Percentiles rank a stretch among this genome's conserved stretches.
phyloP scores from a whole-genome alignment of 108 stramenopile genomes.

The Conticribra guillardii region DNA sequence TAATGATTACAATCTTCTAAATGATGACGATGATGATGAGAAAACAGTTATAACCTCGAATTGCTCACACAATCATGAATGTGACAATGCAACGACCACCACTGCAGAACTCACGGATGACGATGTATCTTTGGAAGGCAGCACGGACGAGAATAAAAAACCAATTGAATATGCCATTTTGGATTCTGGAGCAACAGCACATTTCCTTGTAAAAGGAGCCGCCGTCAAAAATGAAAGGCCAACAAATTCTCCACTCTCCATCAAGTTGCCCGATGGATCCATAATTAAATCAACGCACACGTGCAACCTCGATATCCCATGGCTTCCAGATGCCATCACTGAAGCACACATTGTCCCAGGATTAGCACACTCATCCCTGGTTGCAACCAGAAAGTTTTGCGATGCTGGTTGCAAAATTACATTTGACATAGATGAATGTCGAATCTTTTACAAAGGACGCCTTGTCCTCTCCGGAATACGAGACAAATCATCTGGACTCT shows the following conservation, averaged over 20 bases:
- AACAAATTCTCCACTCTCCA: constrained; percentile 5
- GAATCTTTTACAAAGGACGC: background rate
- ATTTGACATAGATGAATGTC: constrained; percentile 3
- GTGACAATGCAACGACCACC: background rate
- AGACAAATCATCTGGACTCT: constrained; percentile 17
- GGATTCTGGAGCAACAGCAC: constrained; percentile 13
- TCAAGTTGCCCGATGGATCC: constrained; percentile 15
- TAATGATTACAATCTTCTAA: constrained; percentile 3
- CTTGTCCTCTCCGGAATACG: constrained; percentile 4
- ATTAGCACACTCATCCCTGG: constrained; percentile 15
- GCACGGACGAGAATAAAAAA: too few species aligned
- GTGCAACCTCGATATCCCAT: constrained; percentile 8
- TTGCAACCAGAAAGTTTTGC: constrained; percentile 17
- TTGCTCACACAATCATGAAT: background rate
- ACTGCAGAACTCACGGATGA: background rate
- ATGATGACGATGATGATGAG: constrained; percentile 14
- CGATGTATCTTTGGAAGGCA: background rate
- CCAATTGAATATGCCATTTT: constrained; percentile 2
- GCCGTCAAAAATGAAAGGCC: constrained; percentile 7
- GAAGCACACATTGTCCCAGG: constrained; percentile 33
- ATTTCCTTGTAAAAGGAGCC: constrained; percentile 20
- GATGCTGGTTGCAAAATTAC: constrained; percentile 19
- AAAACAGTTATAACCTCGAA: constrained; percentile 7
- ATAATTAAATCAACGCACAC: constrained; percentile 1
- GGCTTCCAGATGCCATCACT: constrained; percentile 3